Conservation (phyloP, 257 asterid species). For the Jaltomata sinuosa region DNA sequence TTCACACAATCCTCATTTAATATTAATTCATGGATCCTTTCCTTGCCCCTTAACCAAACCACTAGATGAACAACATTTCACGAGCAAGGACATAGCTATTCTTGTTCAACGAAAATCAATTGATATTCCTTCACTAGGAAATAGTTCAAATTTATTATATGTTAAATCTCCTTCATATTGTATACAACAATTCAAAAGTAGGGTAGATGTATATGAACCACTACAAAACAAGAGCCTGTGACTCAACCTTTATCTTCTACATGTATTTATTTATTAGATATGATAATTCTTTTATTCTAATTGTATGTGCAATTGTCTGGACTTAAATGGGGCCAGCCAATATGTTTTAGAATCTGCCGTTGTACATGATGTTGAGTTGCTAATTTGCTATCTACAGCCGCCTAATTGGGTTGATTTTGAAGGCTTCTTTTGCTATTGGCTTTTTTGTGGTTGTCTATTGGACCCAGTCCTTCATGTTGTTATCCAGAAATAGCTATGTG, state of each 20-base stretch:
- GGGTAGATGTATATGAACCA: background rate
- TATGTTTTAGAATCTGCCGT: slow-evolving; percentile 23
- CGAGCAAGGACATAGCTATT: background rate
- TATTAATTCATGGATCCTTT: background rate
- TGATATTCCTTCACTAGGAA: too few relatives aligned
- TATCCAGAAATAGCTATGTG: background rate
- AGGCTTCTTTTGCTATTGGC: background rate
- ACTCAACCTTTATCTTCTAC: background rate
- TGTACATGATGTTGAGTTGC: slow-evolving; percentile 37
- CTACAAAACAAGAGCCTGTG: background rate
- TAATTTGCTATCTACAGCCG: slow-evolving; percentile 44
- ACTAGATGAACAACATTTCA: background rate
- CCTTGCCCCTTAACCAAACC: background rate
- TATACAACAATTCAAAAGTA: background rate
- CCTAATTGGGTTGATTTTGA: slow-evolving; percentile 13
- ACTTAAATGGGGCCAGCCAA: slow-evolving; percentile 18
- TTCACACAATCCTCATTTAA: background rate
- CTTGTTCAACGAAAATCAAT: too few relatives aligned
- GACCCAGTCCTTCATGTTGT: background rate
- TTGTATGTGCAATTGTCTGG: slow-evolving; percentile 6
- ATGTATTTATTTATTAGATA: background rate
- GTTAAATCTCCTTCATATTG: too few relatives aligned
- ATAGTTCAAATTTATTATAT: too few relatives aligned
- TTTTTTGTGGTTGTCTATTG: background rate
- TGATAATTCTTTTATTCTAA: background rate